Percentiles rank a stretch among this genome's conserved stretches.
Conservation (phyloP, 2,329 filamentous ascomycete genomes). For the Geosmithia putterillii region DNA sequence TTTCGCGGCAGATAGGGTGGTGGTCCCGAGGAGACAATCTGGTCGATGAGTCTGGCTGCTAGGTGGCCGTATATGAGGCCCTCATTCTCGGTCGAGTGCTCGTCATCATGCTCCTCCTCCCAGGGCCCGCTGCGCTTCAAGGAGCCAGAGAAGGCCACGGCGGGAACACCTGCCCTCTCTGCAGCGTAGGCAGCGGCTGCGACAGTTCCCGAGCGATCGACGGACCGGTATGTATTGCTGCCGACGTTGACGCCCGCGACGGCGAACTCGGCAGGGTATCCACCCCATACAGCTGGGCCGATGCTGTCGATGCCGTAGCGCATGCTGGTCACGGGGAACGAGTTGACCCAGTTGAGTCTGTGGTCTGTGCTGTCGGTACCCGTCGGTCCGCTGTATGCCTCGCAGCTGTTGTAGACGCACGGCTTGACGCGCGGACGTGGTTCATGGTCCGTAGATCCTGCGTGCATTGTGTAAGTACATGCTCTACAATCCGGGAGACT, state of each 20-base stretch:
- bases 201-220: slow-evolving; percentile 54
- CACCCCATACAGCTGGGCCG: slow-evolving; percentile 37
- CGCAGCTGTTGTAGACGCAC: slow-evolving; percentile 53
- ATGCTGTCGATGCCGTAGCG: slow-evolving; percentile 48
- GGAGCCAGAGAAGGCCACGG: slow-evolving; percentile 53
- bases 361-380: slow-evolving; percentile 44
- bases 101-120: background rate
- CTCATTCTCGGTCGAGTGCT: slow-evolving; percentile 41
- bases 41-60: slow-evolving; percentile 42
- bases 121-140: slow-evolving; percentile 18
- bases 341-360: slow-evolving; percentile 61
- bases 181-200: slow-evolving; percentile 50
- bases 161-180: slow-evolving; percentile 41
- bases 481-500: background rate
- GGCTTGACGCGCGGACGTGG: slow-evolving; percentile 33
- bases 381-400: slow-evolving; percentile 37
- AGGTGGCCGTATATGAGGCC: slow-evolving; percentile 51
- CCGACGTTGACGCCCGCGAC: slow-evolving; percentile 51
- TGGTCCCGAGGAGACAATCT: slow-evolving; percentile 37
- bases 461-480: background rate
- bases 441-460: slow-evolving; percentile 24
- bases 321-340: slow-evolving; percentile 52
- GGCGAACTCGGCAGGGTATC: slow-evolving; percentile 45
- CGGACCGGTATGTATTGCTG: slow-evolving; percentile 41
- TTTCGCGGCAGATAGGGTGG: slow-evolving; percentile 49